Evolutionary conservation across 495 filamentous ascomycete species (phyloP).

Genomic region (Halenospora varia): DNA sequence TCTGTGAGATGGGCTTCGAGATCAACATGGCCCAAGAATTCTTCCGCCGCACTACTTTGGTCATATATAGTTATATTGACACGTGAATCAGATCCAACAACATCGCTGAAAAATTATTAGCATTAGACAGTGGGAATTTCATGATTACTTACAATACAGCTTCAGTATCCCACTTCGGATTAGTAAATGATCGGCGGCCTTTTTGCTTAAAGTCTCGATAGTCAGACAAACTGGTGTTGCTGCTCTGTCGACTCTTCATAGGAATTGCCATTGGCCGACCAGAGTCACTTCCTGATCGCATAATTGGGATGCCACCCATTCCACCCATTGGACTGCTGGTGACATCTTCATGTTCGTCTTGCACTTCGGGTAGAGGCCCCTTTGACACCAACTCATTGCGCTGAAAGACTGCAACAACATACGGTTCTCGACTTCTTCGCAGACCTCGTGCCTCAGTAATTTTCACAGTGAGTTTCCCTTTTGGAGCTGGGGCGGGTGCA

Average conservation of each 20-base stretch:
- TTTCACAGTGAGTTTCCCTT: conserved; percentile 85
- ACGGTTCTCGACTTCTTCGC: conserved; percentile 78
- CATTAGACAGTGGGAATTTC: conserved; percentile 8
- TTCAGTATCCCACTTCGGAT: conserved; percentile 94
- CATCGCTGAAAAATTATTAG: conserved; percentile 65
- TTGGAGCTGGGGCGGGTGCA: conserved; percentile 67
- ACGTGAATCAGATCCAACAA: conserved; percentile 86
- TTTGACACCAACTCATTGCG: conserved; percentile 93
- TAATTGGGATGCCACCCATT: conserved; percentile 58
- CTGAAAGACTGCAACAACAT: conserved; percentile 95
- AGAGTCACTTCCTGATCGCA: conserved; percentile 65
- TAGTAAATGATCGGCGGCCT: conserved; percentile 61
- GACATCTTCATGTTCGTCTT: conserved; percentile 47
- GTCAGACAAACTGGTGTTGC: conserved; percentile 78
- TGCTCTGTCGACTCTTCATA: conserved; percentile 92
- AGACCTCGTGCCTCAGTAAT: conserved; percentile 81
- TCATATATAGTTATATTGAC: conserved; percentile 95
- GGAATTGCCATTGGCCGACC: conserved; percentile 90
- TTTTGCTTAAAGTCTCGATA: conserved; percentile 62
- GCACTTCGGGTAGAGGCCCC: conserved; percentile 57
- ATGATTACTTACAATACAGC: conserved; percentile 76
- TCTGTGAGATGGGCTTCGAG: conserved; percentile 60
- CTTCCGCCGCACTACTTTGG: conserved; percentile 70
- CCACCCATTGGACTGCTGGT: conserved; percentile 43
- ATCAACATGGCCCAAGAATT: conserved; percentile 87